These are phyloP conservation scores for Nitzschia sp. DNA, from an alignment of 108 stramenopile species.

Conservation along the genomic window DNA sequence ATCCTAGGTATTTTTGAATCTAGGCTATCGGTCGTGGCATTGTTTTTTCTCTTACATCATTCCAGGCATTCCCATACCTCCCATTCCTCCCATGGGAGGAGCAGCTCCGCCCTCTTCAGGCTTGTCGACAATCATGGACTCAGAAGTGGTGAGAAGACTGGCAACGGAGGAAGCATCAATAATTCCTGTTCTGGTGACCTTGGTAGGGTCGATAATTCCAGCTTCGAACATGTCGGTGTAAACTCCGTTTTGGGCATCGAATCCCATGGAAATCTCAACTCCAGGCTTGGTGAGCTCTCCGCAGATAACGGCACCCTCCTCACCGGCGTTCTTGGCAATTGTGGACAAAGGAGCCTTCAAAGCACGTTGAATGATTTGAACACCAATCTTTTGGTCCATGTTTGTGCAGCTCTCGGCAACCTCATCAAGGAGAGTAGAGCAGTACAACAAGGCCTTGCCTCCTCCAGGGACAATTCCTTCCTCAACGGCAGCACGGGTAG, in stretches of 20 bases:
- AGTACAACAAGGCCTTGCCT: constrained; percentile 97
- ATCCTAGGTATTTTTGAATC: constrained; percentile 1
- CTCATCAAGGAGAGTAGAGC: constrained; percentile 83
- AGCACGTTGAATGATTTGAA: constrained; percentile 96
- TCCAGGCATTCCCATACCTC: constrained; percentile 78
- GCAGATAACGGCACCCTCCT: constrained; percentile 96
- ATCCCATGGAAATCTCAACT: constrained; percentile 72
- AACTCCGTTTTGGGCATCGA: constrained; percentile 87
- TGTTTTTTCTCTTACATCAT: constrained; percentile 51
- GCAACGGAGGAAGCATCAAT: constrained; percentile 98
- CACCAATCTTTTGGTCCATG: constrained; percentile 98
- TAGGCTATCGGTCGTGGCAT: background rate
- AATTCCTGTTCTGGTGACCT: constrained; percentile 98
- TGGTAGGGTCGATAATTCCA: constrained; percentile 99
- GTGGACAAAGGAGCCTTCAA: constrained; percentile 89
- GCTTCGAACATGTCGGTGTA: constrained; percentile 93
- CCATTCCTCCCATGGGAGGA: constrained; percentile 84
- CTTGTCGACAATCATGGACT: constrained; percentile 97
- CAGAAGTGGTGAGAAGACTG: constrained; percentile 95
- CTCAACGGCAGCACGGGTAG: constrained; percentile 98
- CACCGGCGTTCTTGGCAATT: constrained; percentile 96
- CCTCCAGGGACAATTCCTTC: constrained; percentile 99
- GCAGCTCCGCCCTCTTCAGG: constrained; percentile 76
- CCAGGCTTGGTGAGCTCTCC: constrained; percentile 88
- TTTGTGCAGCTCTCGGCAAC: constrained; percentile 85